Base-by-base conservation (phyloP, 1,284 basidiomycete species). In the Mrakiaceae sp. region DNA sequence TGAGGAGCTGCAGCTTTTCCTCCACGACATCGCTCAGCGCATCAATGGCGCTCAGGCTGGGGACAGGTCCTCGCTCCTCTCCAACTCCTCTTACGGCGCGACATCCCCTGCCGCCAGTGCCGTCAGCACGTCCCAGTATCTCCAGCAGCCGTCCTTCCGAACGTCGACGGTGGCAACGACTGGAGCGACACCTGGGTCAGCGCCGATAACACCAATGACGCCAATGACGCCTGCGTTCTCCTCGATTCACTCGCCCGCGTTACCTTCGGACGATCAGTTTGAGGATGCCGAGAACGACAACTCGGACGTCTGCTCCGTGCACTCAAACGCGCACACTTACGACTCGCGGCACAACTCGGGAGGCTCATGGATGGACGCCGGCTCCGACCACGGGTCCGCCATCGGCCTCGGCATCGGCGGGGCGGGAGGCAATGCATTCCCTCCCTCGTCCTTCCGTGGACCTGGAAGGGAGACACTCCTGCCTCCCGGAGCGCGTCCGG, bases 1-100 rank as follows among this genome's bases (percentile, higher is more conserved):
- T 66, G 75, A 75, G 5, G 78, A 79, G 49, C 77, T 82, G 69
- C 81, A 82, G 69, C 75, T 76, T 58, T 82, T 82, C 74, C 80
- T 82, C 74, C 77, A 81, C 70, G 81, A 83, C 69, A 79, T 83
- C 14, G 81, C 81, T 55, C 78, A 79, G 43, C 80, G 82, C 70
- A 77, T 83, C 60, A 80, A 80, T 70, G 79, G 78, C 14, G 80
- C 82, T 74, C 68, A 75, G 75, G 48, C 76, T 74, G 55, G 79
- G 74, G 48, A 75, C 73, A 53, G 76, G 72, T 56, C 72, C 50
- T 78, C 76, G 14, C 62, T 70, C n/a, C 27, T 27, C 27, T 27
- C 27, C 27, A 27, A 27, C 27, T 27, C 27, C 27, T 27, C 27
- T 27, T 27, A 27, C 27, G 12, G 11, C 49, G 10, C 5, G 39